Base-by-base conservation (phyloP, 108 stramenopile genomes). In the Cylindrotheca closterium region DNA sequence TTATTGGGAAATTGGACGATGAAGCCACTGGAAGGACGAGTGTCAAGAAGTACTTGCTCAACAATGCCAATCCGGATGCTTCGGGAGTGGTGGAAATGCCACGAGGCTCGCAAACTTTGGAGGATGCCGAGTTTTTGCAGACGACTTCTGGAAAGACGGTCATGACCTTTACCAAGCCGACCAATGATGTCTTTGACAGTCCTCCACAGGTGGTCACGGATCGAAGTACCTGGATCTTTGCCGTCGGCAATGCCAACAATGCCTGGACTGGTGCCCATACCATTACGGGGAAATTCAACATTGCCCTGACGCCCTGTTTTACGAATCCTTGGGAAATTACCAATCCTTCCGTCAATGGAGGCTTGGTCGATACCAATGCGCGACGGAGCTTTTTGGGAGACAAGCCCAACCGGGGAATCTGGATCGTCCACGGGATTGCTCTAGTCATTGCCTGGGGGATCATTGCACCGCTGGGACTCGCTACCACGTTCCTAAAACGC, bases 271-370 rank as follows among this genome's bases (percentile, higher is more conserved):
- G 37, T 15, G 10, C 10, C 7, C 37, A 42, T 15, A 42, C 37
- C 10, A 42, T 42, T 10, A 10, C 15, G 7, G 37, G 37, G 10
- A 7, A 15, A 15, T 42, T 42, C 37, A 42, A 42, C 37, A 7
- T 42, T 7, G 37, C 37, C 37, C 37, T 42, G 37, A 42, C 37
- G 37, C 37, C 37, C 37, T 42, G 37, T 42, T 42, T 42, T 42
- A 7, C 7, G 37, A 10, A 42, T 15, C 10, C 7, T 10, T 42
- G 37, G 37, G 37, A 42, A 42, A 42, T 42, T 15, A 42, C 37
- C 37, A 42, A 42, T 42, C 37, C 37, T 15, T 42, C 37, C 37
- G 37, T 42, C 37, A 7, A 42, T 7, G 37, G 37, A 10, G 37
- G 37, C 15, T 42, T 42, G 37, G 15, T 42, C 15, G 37, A 42